Conservation (phyloP, 306 rosid species). For the Acacia crassicarpa region DNA sequence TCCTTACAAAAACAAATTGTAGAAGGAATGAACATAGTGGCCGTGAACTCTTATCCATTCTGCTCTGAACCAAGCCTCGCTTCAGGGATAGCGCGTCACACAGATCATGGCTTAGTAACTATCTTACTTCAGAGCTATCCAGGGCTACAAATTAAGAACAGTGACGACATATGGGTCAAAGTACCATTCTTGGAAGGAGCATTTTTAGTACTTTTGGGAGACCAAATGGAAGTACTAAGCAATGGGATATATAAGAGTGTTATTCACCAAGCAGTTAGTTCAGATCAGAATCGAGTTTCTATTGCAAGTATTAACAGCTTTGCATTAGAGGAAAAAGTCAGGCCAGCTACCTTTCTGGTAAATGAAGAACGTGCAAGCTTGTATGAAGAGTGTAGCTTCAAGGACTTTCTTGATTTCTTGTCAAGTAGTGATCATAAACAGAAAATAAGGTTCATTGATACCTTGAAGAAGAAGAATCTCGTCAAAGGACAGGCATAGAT, state of each 20-base stretch:
- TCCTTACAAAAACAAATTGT: slow-evolving; percentile 13
- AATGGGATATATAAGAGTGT: not conserved
- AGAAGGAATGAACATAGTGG: not conserved
- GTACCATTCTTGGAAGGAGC: slow-evolving; percentile 13
- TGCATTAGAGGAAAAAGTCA: not conserved
- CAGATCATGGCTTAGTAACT: slow-evolving; percentile 26
- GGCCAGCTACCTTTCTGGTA: slow-evolving; percentile 20
- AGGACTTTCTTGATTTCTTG: not conserved
- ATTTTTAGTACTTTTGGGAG: not conserved
- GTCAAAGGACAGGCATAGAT: not conserved
- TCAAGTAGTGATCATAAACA: not conserved
- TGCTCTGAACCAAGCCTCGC: slow-evolving; percentile 21
- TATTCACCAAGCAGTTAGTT: not conserved
- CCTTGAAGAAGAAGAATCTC: not conserved
- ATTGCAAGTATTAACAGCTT: not conserved
- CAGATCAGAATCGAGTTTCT: slow-evolving; percentile 10
- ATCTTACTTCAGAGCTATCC: slow-evolving; percentile 15
- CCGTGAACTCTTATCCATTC: slow-evolving; percentile 23
- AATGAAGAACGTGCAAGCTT: not conserved
- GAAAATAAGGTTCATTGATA: not conserved
- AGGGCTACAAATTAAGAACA: slow-evolving; percentile 21
- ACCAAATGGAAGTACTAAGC: not conserved
- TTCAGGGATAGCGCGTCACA: slow-evolving; percentile 12
- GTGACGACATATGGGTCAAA: slow-evolving; percentile 14
- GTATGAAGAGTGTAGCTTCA: not conserved